Evolutionary conservation across 169 alveolate genomes (phyloP), one percentile per base, ranked within the genome.

Genomic region (Cryptosporidium andersoni): DNA sequence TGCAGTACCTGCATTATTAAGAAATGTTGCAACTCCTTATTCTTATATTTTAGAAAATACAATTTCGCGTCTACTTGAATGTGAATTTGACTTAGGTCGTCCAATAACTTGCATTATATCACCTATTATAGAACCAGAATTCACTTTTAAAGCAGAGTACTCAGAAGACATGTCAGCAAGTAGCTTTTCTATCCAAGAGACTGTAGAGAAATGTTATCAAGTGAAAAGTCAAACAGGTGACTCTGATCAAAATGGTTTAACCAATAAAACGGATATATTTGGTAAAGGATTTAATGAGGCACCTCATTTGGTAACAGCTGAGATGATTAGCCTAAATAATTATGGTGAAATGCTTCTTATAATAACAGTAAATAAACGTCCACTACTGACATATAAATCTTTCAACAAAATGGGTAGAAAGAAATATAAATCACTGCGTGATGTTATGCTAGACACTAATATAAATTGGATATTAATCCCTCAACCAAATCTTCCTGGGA

Each of bases 41-140:
- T 25, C 45, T 40, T 52, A 64, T 1, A 55, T 16, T 25, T 39
- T 25, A 12, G 85, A 74, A 14, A 68, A 74, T 39, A 74, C 52
- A 9, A 74, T 74, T 25, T 74, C 55, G 25, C 42, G 68, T 58
- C 60, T 74, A 7, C 45, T 74, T 1, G 85, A 74, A 40, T 40
- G 39, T 36, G 85, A 74, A 52, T 74, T 74, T 58, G 85, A 74
- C 40, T 51, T 74, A n/a, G 85, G 85, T 25, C 55, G 85, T 14
- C 85, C 85, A 56, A 58, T 74, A 1, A 74, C 85, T 7, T 74
- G 64, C 2, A 9, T 60, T 5, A 43, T 45, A 4, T 58, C 85
- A 25, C 85, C 85, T 11, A 58, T 74, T 58, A 55, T 74, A n/a
- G 85, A 74, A 5, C 85, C 85, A 34, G 60, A 56, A 39, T 47